These are phyloP conservation scores for Botrytis deweyae DNA, from an alignment of 2,329 filamentous ascomycete genomes.

Conservation along the genomic window DNA sequence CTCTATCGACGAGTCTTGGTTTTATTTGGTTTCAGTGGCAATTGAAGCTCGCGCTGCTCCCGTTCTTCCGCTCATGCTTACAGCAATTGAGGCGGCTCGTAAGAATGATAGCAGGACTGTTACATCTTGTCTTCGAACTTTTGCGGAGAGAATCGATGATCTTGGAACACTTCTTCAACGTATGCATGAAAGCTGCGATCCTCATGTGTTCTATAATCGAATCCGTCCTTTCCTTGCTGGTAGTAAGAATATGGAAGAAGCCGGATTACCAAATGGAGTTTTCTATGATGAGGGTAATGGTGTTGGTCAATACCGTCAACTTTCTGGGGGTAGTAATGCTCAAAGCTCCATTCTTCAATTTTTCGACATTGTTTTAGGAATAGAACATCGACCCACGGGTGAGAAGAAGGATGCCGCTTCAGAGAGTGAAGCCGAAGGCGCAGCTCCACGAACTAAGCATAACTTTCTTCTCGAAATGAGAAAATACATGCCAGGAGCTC, in stretches of 20 bases:
- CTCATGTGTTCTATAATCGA: slow-evolving; percentile 90
- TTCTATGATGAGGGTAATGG: slow-evolving; percentile 80
- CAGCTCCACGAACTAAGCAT: slow-evolving; percentile 58
- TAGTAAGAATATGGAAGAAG: slow-evolving; percentile 96
- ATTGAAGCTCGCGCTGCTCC: slow-evolving; percentile 91
- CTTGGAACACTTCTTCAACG: slow-evolving; percentile 74
- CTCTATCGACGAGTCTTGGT: slow-evolving; percentile 96
- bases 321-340: slow-evolving; percentile 91
- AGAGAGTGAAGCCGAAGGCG: slow-evolving; percentile 48
- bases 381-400: slow-evolving; percentile 88
- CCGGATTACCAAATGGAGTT: slow-evolving; percentile 83
- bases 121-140: slow-evolving; percentile 70
- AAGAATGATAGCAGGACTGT: slow-evolving; percentile 68
- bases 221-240: slow-evolving; percentile 96
- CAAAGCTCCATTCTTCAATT: slow-evolving; percentile 97
- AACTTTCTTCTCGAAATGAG: slow-evolving; percentile 98
- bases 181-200: slow-evolving; percentile 96
- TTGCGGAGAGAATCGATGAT: slow-evolving; percentile 87
- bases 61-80: slow-evolving; percentile 83
- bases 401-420: slow-evolving; percentile 54
- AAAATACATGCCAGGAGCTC: slow-evolving; percentile 91
- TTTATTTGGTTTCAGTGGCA: slow-evolving; percentile 92
- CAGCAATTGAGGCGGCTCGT: slow-evolving; percentile 78
- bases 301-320: slow-evolving; percentile 69
- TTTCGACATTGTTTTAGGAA: slow-evolving; percentile 87